Evolutionary conservation across 306 rosid species (phyloP).

Genomic region (Fagus crenata): DNA sequence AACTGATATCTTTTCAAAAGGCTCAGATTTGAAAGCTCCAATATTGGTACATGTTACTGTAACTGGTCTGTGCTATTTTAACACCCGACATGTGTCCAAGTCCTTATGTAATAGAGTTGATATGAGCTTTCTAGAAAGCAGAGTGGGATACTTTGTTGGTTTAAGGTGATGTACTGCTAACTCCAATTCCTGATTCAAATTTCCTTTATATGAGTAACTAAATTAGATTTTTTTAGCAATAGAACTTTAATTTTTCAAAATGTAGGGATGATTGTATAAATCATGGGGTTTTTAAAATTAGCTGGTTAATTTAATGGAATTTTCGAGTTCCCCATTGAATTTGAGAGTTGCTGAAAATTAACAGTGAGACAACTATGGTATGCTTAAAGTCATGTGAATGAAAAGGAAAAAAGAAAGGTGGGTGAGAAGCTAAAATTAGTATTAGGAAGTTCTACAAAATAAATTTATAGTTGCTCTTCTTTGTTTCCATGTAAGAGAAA

Average conservation of each 20-base stretch:
- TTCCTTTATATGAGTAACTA: neutral
- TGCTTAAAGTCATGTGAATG: neutral
- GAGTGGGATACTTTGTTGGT: neutral
- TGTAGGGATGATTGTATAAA: neutral
- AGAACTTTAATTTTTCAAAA: too few species aligned
- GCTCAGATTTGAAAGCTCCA: neutral
- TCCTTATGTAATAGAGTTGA: neutral
- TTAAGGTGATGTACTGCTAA: neutral
- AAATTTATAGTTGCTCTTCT: neutral
- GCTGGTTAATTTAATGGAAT: neutral
- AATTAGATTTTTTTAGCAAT: too few species aligned
- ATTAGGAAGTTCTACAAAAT: neutral
- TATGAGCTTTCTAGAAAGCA: neutral
- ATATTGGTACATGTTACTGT: neutral
- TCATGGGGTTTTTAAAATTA: neutral
- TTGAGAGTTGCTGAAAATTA: neutral
- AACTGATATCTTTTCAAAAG: neutral
- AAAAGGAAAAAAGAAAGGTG: neutral
- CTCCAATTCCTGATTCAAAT: neutral
- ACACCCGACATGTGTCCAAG: neutral
- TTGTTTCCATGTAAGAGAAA: neutral
- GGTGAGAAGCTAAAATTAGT: neutral
- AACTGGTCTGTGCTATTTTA: neutral
- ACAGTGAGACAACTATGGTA: neutral
- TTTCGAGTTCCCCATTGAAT: neutral